These are phyloP conservation scores for Iris macrosiphon DNA, from an alignment of 106 monocot genomes.

Conservation along the genomic window DNA sequence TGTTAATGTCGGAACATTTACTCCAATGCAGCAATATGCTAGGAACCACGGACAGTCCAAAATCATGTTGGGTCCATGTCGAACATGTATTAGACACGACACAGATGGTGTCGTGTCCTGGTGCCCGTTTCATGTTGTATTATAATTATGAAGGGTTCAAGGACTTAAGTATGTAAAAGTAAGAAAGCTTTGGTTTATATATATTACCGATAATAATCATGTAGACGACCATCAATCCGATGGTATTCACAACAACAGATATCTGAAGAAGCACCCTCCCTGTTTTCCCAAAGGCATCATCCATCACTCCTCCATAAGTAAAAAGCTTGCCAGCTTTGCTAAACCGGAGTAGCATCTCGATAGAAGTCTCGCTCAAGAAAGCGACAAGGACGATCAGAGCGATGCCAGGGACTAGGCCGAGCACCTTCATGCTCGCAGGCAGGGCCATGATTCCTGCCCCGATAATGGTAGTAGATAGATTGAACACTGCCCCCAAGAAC, in stretches of 20 bases:
- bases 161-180: too few relatives aligned
- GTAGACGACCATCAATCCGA: constrained; percentile 64
- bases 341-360: constrained; percentile 56
- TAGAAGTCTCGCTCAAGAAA: constrained; percentile 45
- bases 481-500: constrained; percentile 66
- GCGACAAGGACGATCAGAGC: constrained; percentile 46
- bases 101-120: too few relatives aligned
- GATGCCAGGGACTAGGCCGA: constrained; percentile 58
- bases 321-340: constrained; percentile 37
- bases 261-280: constrained; percentile 50
- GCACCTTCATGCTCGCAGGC: constrained; percentile 55
- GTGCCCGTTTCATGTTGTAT: too few relatives aligned
- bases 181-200: too few relatives aligned
- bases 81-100: too few relatives aligned
- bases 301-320: constrained; percentile 58
- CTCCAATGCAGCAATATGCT: too few relatives aligned
- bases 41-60: too few relatives aligned
- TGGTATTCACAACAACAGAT: constrained; percentile 50
- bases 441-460: constrained; percentile 79
- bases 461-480: constrained; percentile 64
- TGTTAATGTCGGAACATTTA: too few relatives aligned
- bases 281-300: constrained; percentile 46
- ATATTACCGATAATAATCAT: constrained; percentile 78
- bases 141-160: too few relatives aligned
- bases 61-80: too few relatives aligned